Evolutionary conservation across 1,139 yeast genomes (phyloP).

Genomic region (Yamadazyma taylorii): DNA sequence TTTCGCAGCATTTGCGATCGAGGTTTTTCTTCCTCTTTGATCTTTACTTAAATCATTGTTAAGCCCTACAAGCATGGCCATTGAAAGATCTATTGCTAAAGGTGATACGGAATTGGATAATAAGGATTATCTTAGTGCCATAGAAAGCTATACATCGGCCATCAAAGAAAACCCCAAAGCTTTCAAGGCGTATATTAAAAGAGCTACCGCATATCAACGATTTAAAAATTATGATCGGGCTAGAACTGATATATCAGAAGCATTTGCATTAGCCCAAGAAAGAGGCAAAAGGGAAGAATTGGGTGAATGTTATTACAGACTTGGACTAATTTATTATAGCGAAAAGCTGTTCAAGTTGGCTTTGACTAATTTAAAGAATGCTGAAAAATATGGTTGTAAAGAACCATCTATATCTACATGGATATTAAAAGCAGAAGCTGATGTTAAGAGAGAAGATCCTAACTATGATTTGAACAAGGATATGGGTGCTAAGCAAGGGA

Average conservation of each 20-base stretch:
- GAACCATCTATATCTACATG: constrained; percentile 53
- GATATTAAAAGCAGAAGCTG: constrained; percentile 46
- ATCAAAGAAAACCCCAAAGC: constrained; percentile 45
- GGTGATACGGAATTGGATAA: constrained; percentile 33
- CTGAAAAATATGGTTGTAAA: constrained; percentile 46
- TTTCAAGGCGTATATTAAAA: constrained; percentile 51
- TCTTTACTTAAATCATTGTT: not conserved
- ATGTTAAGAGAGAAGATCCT: constrained; percentile 20
- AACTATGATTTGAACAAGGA: not conserved
- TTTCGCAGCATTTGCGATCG: no score
- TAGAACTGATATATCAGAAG: constrained; percentile 51
- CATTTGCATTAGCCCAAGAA: constrained; percentile 52
- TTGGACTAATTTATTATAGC: constrained; percentile 51
- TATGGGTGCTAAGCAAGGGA: not conserved
- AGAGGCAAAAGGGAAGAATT: constrained; percentile 54
- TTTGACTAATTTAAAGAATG: constrained; percentile 46
- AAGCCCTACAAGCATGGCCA: constrained; percentile 30
- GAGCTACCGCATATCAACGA: constrained; percentile 59
- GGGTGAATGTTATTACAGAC: constrained; percentile 59
- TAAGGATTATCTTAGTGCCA: constrained; percentile 40
- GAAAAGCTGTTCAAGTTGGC: constrained; percentile 52
- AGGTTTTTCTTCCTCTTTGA: no score
- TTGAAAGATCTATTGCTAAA: constrained; percentile 35
- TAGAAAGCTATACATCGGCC: constrained; percentile 31
- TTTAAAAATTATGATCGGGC: constrained; percentile 51